Evolutionary conservation across 805 yeast genomes (phyloP), one percentile per base, ranked within the genome.

Genomic region (Yueomyces sp.): DNA sequence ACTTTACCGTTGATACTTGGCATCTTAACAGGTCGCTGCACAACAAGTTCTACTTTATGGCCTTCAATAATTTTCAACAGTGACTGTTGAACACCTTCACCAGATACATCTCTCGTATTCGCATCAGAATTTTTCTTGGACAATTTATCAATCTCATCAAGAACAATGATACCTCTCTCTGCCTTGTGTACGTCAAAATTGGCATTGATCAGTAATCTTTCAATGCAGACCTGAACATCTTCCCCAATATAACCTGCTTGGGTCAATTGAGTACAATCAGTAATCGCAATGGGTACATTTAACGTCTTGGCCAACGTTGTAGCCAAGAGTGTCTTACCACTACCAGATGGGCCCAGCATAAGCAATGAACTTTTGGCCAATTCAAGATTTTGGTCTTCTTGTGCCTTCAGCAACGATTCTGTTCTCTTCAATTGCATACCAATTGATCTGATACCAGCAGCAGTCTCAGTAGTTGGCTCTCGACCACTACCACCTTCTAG

Each of bases 221-320:
- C 76, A 28, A 76, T 66, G 49, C 81, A 75, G 31, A 69, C 61
- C 47, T 77, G 81, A 19, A 74, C 77, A 56, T 77, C 81, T 46
- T 76, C 81, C 28, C 82, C 82, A 39, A 77, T 74, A 51, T 77
- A 76, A 5, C 82, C 82, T 0, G 81, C 79, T 51, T 76, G 81
- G 0, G 82, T 76, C 45, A 76, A 52, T 39, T 77, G 73, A 0
- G 82, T 76, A 52, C 81, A 77, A 50, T 76, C 81, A 4, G 76
- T 74, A 11, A 76, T 75, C 0, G 77, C 70, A 36, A 76, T 69
- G 2, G 82, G 81, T 28, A 73, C 77, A 31, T 74, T 69, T 38
- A 76, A 53, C 1, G 68, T 60, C 36, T 64, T 65, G 0, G 81
- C 81, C 38, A 76, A 56, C 0, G 79, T 73, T 39, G 70, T 66